A percentile compares a stretch with the other conserved stretches of the same genome.
phyloP scores from a whole-genome alignment of 75 land plant species.

The Picea sitchensis region DNA sequence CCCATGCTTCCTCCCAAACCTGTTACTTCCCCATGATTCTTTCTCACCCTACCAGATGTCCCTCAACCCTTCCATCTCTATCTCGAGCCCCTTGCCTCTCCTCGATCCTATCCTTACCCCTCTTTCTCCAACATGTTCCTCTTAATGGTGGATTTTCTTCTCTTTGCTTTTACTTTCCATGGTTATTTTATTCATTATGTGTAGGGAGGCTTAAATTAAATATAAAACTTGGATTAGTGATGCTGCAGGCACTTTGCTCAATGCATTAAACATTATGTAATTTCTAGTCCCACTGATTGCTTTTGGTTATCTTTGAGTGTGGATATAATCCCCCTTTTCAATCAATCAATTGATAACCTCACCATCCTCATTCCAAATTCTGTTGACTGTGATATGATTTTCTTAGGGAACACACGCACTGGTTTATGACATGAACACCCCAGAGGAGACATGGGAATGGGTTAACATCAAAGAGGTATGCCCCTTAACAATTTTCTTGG shows the following conservation, averaged over 20 bases:
- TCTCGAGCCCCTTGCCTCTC: no score
- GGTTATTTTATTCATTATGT: no score
- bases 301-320: neutral
- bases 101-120: no score
- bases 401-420: conserved; percentile 68
- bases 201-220: no score
- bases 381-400: neutral
- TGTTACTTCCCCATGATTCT: no score
- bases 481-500: neutral
- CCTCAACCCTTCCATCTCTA: no score
- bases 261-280: neutral
- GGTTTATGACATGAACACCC: conserved; percentile 70
- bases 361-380: neutral
- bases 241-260: neutral
- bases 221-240: neutral
- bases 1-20: no score
- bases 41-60: no score
- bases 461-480: conserved; percentile 79
- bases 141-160: no score
- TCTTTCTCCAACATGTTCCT: no score
- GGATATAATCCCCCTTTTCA: neutral
- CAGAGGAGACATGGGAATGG: conserved; percentile 86
- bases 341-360: neutral
- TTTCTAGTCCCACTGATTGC: neutral
- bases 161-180: no score